phyloP scores from a whole-genome alignment of 176 grass and related monocot species.

The Oryza glumipatula region DNA sequence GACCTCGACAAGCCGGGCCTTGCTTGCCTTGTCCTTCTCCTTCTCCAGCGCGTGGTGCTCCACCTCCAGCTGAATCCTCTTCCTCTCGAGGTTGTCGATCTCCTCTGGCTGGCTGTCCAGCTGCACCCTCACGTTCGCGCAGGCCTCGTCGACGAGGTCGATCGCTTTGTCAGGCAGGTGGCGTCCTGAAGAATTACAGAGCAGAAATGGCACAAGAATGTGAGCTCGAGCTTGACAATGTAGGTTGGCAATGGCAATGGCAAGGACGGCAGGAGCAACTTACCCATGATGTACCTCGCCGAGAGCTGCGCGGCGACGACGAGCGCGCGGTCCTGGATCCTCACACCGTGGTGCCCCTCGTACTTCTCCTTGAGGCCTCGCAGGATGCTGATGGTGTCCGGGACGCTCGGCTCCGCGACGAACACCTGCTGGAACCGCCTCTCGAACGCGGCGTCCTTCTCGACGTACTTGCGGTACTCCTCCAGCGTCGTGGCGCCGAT shows the following conservation, averaged over 20 bases:
- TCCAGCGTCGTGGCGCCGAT: constrained; percentile 84
- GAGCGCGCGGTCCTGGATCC: constrained; percentile 71
- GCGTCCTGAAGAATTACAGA: constrained; percentile 39
- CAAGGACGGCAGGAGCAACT: neutral
- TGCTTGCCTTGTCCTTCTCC: constrained; percentile 90
- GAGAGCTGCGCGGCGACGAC: constrained; percentile 81
- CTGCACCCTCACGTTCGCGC: constrained; percentile 81
- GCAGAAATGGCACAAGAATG: neutral
- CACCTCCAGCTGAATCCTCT: constrained; percentile 78
- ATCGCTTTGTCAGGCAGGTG: constrained; percentile 87
- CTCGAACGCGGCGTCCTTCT: constrained; percentile 86
- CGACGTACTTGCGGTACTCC: constrained; percentile 86
- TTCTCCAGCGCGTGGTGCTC: constrained; percentile 83
- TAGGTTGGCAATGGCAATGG: neutral
- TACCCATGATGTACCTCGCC: constrained; percentile 75
- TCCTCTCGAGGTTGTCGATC: constrained; percentile 82
- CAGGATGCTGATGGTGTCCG: constrained; percentile 73
- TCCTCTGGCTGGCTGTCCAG: constrained; percentile 84
- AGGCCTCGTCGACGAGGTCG: constrained; percentile 83
- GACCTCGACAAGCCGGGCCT: constrained; percentile 68
- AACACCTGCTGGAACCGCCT: constrained; percentile 82
- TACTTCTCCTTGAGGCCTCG: constrained; percentile 85
- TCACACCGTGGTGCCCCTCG: constrained; percentile 78
- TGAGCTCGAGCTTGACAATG: neutral
- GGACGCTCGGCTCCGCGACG: constrained; percentile 76